Percentiles rank a stretch among this genome's conserved stretches.
phyloP scores from a whole-genome alignment of 768 basidiomycete species.

The Tulasnella sp. region DNA sequence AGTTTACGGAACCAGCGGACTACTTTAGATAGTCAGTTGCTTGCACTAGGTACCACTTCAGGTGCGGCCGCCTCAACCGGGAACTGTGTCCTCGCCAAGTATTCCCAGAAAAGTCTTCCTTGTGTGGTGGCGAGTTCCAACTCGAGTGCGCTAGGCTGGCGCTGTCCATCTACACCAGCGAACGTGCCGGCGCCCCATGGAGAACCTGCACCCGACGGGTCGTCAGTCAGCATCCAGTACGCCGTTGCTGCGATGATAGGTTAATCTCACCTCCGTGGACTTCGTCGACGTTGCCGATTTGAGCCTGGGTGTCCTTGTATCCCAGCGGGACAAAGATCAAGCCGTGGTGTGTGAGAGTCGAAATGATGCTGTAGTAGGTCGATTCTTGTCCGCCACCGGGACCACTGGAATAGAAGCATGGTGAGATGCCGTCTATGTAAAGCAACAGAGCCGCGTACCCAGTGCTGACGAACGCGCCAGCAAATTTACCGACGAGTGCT shows the following conservation, averaged over 20 bases:
- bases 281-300: slow-evolving; percentile 35
- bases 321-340: slow-evolving; percentile 63
- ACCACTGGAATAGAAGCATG: slow-evolving; percentile 23
- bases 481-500: slow-evolving; percentile 60
- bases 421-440: not conserved
- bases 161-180: slow-evolving; percentile 34
- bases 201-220: slow-evolving; percentile 34
- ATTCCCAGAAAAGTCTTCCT: slow-evolving; percentile 25
- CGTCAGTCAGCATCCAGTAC: not conserved
- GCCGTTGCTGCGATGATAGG: not conserved
- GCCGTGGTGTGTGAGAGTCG: slow-evolving; percentile 59
- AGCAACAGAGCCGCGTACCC: slow-evolving; percentile 21
- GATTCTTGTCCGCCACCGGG: slow-evolving; percentile 61
- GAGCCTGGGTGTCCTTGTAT: slow-evolving; percentile 38
- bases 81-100: slow-evolving; percentile 1
- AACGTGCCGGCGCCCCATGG: slow-evolving; percentile 68
- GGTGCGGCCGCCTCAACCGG: slow-evolving; percentile 4
- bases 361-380: slow-evolving; percentile 28
- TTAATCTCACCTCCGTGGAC: slow-evolving; percentile 44
- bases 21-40: too few relatives aligned
- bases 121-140: slow-evolving; percentile 40
- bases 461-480: slow-evolving; percentile 59
- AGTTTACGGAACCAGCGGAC: too few relatives aligned
- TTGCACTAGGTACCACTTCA: too few relatives aligned
- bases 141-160: slow-evolving; percentile 40